These are phyloP conservation scores for Aspergillus avenaceus DNA, from an alignment of 495 filamentous ascomycete species.

Conservation along the genomic window DNA sequence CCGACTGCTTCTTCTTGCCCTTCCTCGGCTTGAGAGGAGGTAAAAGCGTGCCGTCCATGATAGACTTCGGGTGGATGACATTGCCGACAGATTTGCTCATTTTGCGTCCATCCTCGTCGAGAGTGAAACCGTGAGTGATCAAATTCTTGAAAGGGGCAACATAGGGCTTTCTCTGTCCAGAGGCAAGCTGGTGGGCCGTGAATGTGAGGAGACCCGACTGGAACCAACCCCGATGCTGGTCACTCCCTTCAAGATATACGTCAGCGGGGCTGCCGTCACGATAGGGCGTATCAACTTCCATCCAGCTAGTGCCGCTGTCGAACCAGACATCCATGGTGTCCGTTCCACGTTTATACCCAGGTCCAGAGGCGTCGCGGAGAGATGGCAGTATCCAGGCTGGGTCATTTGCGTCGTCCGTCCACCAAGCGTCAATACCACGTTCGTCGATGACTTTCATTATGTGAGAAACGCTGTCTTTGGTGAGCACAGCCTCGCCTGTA, in stretches of 20 bases:
- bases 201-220: conserved; percentile 96
- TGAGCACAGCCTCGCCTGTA: conserved; percentile 66
- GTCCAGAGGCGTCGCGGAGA: conserved; percentile 35
- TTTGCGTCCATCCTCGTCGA: conserved; percentile 85
- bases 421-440: conserved; percentile 87
- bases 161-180: conserved; percentile 29
- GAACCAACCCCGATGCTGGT: conserved; percentile 98
- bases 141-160: conserved; percentile 74
- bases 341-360: conserved; percentile 65
- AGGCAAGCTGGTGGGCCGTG: conserved; percentile 55
- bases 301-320: conserved; percentile 96
- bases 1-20: conserved; percentile 46
- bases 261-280: conserved; percentile 61
- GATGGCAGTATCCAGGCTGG: conserved; percentile 65
- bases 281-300: conserved; percentile 42
- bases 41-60: conserved; percentile 74
- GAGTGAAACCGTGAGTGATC: conserved; percentile 91
- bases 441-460: conserved; percentile 75
- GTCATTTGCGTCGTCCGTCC: conserved; percentile 73
- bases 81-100: conserved; percentile 99
- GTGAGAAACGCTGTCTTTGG: conserved; percentile 73
- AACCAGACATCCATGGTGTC: conserved; percentile 99
- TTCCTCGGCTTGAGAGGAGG: conserved; percentile 54
- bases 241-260: conserved; percentile 87
- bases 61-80: conserved; percentile 70